Conservation (phyloP, 169 alveolate genomes). For the Perkinsus marinus region DNA sequence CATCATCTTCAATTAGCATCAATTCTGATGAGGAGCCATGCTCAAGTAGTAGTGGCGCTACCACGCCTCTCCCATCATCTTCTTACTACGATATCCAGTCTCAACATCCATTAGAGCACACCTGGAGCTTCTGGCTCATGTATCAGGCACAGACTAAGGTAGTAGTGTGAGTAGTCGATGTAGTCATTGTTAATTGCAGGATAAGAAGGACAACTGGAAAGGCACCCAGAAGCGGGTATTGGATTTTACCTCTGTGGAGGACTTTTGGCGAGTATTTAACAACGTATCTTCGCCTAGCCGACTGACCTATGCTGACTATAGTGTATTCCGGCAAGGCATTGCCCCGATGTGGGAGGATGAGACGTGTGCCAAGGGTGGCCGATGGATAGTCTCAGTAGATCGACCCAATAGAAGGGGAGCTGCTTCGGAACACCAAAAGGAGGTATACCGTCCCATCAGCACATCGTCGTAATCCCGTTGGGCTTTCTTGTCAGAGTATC, state of each 20-base stretch:
- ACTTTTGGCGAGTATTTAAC: not conserved
- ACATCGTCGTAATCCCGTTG: not conserved
- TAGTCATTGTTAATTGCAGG: not conserved
- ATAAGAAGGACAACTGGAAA: not conserved
- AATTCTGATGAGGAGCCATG: too few relatives aligned
- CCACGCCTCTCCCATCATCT: not conserved
- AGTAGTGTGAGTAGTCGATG: not conserved
- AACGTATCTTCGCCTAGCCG: not conserved
- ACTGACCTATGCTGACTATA: not conserved
- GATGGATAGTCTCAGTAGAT: not conserved
- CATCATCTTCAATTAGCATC: too few relatives aligned
- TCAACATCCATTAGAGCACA: not conserved
- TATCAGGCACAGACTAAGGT: not conserved
- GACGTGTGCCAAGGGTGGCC: not conserved
- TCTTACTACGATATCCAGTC: too few relatives aligned
- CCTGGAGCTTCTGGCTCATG: not conserved
- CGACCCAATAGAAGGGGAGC: not conserved
- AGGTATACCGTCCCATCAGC: not conserved
- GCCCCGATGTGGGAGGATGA: not conserved
- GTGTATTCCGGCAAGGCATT: not conserved
- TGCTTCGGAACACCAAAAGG: not conserved
- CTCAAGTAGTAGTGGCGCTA: not conserved
- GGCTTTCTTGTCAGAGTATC: not conserved
- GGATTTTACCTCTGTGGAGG: not conserved
- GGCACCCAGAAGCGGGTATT: not conserved